Base-by-base conservation (phyloP, 163 green algal species). In the Scenedesmus sp. region DNA sequence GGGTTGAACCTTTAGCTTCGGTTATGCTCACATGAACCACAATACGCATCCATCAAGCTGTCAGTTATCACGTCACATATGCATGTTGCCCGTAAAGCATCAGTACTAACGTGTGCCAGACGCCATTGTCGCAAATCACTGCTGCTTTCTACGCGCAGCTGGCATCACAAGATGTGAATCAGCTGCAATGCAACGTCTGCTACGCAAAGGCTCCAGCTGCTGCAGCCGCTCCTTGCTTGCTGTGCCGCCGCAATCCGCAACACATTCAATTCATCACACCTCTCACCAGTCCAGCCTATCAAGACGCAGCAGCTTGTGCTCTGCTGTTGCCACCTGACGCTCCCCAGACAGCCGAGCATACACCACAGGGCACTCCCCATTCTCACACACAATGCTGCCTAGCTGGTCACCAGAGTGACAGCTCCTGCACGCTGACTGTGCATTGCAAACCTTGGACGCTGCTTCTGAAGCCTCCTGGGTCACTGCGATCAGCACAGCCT, bases 351-450 rank as follows among this genome's bases (percentile, higher is more conserved):
- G 13, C 0, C 95, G 93, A 16, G 87, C 88, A 83, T 96, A 98
- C n/a, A 96, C 15, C 34, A 96, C 91, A 13, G 92, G 87, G 92
- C 96, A 98, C 87, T 98, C 96, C 2, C 92, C 91, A 73, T 98
- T 98, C 10, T 94, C 93, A 86, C 96, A 98, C 18, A 97, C 62
- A 7, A 98, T 88, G 1, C 77, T 20, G 16, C 93, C 92, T n/a
- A 90, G 79, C 90, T 90, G 67, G 7, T 93, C 92, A 3, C 96
- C 96, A 82, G 93, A 97, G 90, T 97, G 94, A 90, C 96, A 98
- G 16, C 66, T 73, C 57, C 88, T 73, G 88, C 96, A 97, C 10
- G 87, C 89, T 1, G 84, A 74, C 13, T 91, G 87, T 60, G 87
- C 55, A 52, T 26, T 59, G 77, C 26, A 64, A 62, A 85, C 20